Base-by-base conservation (phyloP, 2,329 filamentous ascomycete genomes). In the Calonectria pseudoreteaudii region DNA sequence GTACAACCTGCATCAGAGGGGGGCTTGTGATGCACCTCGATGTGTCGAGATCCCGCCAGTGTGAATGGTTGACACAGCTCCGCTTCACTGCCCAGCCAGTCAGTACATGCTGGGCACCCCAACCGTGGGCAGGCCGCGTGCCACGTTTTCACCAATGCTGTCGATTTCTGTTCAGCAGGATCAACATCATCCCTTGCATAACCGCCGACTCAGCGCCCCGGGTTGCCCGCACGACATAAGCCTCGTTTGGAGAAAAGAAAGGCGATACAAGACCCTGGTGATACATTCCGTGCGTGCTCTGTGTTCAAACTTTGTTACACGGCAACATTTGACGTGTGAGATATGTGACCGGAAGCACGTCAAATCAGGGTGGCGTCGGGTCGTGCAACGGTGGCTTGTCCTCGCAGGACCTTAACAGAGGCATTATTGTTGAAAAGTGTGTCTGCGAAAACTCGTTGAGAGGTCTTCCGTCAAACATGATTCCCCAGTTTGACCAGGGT, bases 1-100 rank as follows among this genome's bases (percentile, higher is more conserved):
- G 52, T 28, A 49, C 38, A 34, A 41, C 34, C 26, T 69, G 71
- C 50, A 66, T 36, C 60, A 20, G 47, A 41, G 16, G 44, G 36
- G 60, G 70, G 56, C 44, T 53, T 73, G 53, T 31, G 36, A 72
- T 69, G 66, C 66, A 69, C 41, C 60, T 66, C 60, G 71, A 70
- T 66, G 60, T 47, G 50, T 70, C 58, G 66, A 65, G 66, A 73
- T 69, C 60, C 68, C 26, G 14, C 58, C 66, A 60, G 71, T 44
- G 71, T 69, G 65, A 73, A 73, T 67, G 50, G 50, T 36, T 44
- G 56, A 41, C 56, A 53, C 58, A 65, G 50, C 66, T 73, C 66
- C 66, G 60, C 66, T 49, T 44, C 52, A 50, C 18, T 62, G 41
- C 44, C 56, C 23, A 62, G 56, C 58, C 66, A 58, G 52, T 49